Evolutionary conservation across 2,329 filamentous ascomycete species (phyloP).

Genomic region (Aspergillus felis): DNA sequence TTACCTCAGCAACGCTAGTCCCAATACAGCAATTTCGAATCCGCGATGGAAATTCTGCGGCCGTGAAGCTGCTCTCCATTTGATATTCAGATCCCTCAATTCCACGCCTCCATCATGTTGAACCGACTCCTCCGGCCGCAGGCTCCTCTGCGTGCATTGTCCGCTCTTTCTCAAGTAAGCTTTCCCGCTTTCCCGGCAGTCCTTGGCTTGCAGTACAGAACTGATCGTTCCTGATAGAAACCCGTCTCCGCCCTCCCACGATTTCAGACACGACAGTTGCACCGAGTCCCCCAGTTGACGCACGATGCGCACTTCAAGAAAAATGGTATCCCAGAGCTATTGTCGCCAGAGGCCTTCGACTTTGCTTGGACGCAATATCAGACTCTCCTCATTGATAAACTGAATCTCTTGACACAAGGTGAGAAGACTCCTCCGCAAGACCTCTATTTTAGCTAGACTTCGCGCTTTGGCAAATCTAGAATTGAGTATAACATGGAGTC

Average conservation of each 20-base stretch:
- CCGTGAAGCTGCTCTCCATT: slow-evolving; percentile 10
- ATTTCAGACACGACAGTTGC: slow-evolving; percentile 36
- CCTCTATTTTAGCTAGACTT: neutral
- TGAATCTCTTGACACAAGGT: slow-evolving; percentile 74
- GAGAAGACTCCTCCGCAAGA: slow-evolving; percentile 21
- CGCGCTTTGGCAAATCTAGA: neutral
- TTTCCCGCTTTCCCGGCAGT: slow-evolving; percentile 4
- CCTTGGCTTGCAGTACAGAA: slow-evolving; percentile 1
- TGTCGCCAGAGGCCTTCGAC: slow-evolving; percentile 66
- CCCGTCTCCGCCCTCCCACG: slow-evolving; percentile 33
- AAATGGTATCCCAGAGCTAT: slow-evolving; percentile 64
- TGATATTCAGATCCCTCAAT: slow-evolving; percentile 14
- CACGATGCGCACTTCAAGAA: slow-evolving; percentile 44
- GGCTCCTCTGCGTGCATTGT: slow-evolving; percentile 39
- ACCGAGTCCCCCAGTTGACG: slow-evolving; percentile 48
- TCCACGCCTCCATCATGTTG: slow-evolving; percentile 36
- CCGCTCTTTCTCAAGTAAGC: slow-evolving; percentile 34
- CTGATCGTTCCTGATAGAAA: slow-evolving; percentile 21
- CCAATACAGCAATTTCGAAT: slow-evolving; percentile 18
- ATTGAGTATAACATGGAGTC: neutral
- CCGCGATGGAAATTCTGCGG: slow-evolving; percentile 36
- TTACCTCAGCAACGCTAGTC: slow-evolving; percentile 28
- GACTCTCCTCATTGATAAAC: slow-evolving; percentile 64
- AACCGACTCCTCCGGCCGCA: slow-evolving; percentile 42
- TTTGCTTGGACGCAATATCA: slow-evolving; percentile 84